A percentile compares a stretch with the other conserved stretches of the same genome.
These are phyloP conservation scores for Candida krabiensis DNA, from an alignment of 805 yeast genomes.

Conservation along the genomic window DNA sequence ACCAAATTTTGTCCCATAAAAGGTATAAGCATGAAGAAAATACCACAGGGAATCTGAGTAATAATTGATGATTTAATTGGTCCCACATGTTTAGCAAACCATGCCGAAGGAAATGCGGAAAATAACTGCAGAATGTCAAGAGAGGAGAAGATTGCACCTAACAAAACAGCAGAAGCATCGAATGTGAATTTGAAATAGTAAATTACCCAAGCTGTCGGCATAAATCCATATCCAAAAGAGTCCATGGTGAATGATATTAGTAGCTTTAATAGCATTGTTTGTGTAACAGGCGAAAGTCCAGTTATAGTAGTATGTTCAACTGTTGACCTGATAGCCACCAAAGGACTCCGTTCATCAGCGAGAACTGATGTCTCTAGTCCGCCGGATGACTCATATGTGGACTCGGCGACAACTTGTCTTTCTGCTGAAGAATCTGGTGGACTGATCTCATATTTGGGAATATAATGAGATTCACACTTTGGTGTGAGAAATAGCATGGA, in stretches of 20 bases:
- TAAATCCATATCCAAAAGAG: conserved; percentile 85
- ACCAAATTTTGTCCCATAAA: conserved; percentile 35
- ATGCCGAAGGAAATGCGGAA: conserved; percentile 77
- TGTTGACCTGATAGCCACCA: conserved; percentile 18
- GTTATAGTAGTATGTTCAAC: conserved; percentile 27
- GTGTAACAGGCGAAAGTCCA: conserved; percentile 44
- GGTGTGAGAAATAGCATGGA: conserved; percentile 51
- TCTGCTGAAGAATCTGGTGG: conserved; percentile 4
- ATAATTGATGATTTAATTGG: conserved; percentile 74
- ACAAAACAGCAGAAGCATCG: conserved; percentile 48
- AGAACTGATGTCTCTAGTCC: conserved; percentile 1
- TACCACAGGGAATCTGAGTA: conserved; percentile 78
- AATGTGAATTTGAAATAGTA: conserved; percentile 70
- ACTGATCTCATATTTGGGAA: conserved; percentile 22
- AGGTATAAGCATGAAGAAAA: conserved; percentile 58
- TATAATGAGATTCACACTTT: conserved; percentile 47
- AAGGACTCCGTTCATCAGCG: conserved; percentile 15
- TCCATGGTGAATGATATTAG: conserved; percentile 74
- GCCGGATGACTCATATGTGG: background rate
- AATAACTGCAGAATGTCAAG: conserved; percentile 63
- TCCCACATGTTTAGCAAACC: conserved; percentile 64
- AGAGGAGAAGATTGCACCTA: conserved; percentile 68
- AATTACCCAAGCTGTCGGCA: conserved; percentile 87
- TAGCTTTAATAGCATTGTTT: conserved; percentile 44
- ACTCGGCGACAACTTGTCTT: no score